phyloP scores from a whole-genome alignment of 2,329 filamentous ascomycete genomes.

The Seiridium cupressi region DNA sequence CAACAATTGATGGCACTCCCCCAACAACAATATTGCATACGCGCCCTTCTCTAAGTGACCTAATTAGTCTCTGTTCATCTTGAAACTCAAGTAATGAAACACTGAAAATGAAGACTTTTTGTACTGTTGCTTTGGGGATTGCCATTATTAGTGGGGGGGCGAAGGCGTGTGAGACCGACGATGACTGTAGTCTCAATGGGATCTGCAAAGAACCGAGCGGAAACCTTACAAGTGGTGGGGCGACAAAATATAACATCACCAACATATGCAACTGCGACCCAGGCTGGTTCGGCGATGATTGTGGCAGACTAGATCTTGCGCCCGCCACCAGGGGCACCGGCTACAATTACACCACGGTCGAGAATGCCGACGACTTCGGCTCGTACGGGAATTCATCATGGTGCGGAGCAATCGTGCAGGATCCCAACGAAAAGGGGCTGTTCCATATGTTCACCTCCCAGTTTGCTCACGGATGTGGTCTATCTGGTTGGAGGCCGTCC shows the following conservation, averaged over 20 bases:
- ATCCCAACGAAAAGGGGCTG: slow-evolving; percentile 31
- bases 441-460: slow-evolving; percentile 46
- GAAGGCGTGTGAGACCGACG: background rate
- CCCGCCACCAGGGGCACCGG: slow-evolving; percentile 38
- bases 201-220: slow-evolving; percentile 20
- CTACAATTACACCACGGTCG: slow-evolving; percentile 40
- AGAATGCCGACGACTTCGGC: slow-evolving; percentile 21
- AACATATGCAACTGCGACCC: slow-evolving; percentile 30
- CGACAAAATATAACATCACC: background rate
- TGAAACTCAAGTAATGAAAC: background rate
- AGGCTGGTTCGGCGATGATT: slow-evolving; percentile 42
- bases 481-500: slow-evolving; percentile 45
- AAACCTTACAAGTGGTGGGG: background rate
- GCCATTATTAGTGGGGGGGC: background rate
- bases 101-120: background rate
- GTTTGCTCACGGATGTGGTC: slow-evolving; percentile 42
- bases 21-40: background rate
- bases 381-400: slow-evolving; percentile 41
- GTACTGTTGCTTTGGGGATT: background rate
- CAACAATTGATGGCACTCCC: background rate
- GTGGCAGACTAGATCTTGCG: slow-evolving; percentile 41
- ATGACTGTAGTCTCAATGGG: slow-evolving; percentile 37
- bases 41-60: no score
- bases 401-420: slow-evolving; percentile 45
- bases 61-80: no score